Percentiles rank a stretch among this genome's conserved stretches.
phyloP scores from a whole-genome alignment of 768 basidiomycete genomes.

The Pisolithus orientalis region DNA sequence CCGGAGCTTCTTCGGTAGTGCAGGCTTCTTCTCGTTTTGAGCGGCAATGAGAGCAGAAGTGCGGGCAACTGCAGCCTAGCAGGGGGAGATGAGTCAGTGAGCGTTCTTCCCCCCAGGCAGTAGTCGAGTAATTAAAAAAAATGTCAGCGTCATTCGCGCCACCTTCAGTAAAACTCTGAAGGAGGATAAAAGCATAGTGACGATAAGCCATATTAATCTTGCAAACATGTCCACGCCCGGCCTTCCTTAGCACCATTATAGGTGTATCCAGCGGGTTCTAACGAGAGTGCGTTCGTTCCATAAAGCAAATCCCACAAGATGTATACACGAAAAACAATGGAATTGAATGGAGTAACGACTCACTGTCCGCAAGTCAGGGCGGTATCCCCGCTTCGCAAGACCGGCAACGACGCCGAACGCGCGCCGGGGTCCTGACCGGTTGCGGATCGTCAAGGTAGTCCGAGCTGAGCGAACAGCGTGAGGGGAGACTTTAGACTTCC shows the following conservation, averaged over 20 bases:
- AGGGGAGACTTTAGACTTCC: constrained; percentile 56
- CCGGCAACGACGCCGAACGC: constrained; percentile 58
- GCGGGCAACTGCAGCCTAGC: constrained; percentile 69
- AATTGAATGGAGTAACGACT: constrained; percentile 27
- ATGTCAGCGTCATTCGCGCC: constrained; percentile 25
- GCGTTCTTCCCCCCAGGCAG: constrained; percentile 50
- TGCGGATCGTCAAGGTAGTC: constrained; percentile 50
- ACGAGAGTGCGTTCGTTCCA: constrained; percentile 61
- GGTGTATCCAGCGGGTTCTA: constrained; percentile 85
- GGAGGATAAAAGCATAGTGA: constrained; percentile 18
- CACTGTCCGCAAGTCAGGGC: constrained; percentile 73
- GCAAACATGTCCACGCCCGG: constrained; percentile 94
- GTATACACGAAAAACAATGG: no score
- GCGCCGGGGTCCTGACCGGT: constrained; percentile 67
- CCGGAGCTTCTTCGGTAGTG: constrained; percentile 62
- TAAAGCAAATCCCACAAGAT: not conserved
- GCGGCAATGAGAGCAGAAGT: constrained; percentile 64
- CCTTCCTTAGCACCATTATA: constrained; percentile 57
- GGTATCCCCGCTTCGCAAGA: constrained; percentile 61
- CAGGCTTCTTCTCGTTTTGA: constrained; percentile 65
- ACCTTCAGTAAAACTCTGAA: constrained; percentile 24
- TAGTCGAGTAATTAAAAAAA: not conserved
- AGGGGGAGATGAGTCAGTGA: constrained; percentile 14
- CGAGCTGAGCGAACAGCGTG: constrained; percentile 42
- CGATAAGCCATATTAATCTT: constrained; percentile 41